A percentile compares a stretch with the other conserved stretches of the same genome.
phyloP scores from a whole-genome alignment of 306 rosid species.

The Vachellia pachyceras region DNA sequence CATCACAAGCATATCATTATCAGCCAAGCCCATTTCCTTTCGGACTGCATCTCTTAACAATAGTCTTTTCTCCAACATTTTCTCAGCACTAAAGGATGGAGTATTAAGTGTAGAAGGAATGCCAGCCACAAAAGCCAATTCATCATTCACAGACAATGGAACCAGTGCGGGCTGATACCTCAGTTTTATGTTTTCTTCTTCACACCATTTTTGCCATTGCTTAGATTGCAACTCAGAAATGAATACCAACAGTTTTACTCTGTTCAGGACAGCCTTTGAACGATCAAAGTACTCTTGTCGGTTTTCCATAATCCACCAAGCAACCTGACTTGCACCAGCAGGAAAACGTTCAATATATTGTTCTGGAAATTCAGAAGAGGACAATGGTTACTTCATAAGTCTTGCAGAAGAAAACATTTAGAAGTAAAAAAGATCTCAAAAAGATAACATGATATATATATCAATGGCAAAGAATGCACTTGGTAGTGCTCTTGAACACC shows the following conservation, averaged over 20 bases:
- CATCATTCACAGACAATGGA: conserved; percentile 84
- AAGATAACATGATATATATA: conserved; percentile 1
- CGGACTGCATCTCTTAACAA: conserved; percentile 67
- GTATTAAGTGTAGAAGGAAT: conserved; percentile 81
- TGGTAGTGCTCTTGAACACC: too few species aligned
- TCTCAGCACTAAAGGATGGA: conserved; percentile 61
- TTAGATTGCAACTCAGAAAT: conserved; percentile 79
- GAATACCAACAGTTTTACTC: conserved; percentile 73
- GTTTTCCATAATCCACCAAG: conserved; percentile 99
- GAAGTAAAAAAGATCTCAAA: background rate
- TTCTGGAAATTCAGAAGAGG: conserved; percentile 52
- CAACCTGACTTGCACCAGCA: conserved; percentile 79
- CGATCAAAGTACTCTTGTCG: conserved; percentile 85
- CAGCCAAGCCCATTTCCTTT: conserved; percentile 76
- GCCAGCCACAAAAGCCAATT: conserved; percentile 84
- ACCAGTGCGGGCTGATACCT: conserved; percentile 69
- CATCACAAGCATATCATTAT: conserved; percentile 78
- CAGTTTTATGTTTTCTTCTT: conserved; percentile 71
- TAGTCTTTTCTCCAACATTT: conserved; percentile 67
- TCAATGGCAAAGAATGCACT: too few species aligned
- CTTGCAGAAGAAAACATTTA: conserved; percentile 14
- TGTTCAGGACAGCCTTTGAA: conserved; percentile 66
- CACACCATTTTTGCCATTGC: conserved; percentile 85
- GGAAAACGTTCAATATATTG: conserved; percentile 81
- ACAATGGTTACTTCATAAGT: conserved; percentile 10